Percentiles rank a stretch among this genome's conserved stretches.
These are phyloP conservation scores for Pythium vanterpoolii DNA, from an alignment of 352 stramenopile species.

Conservation along the genomic window DNA sequence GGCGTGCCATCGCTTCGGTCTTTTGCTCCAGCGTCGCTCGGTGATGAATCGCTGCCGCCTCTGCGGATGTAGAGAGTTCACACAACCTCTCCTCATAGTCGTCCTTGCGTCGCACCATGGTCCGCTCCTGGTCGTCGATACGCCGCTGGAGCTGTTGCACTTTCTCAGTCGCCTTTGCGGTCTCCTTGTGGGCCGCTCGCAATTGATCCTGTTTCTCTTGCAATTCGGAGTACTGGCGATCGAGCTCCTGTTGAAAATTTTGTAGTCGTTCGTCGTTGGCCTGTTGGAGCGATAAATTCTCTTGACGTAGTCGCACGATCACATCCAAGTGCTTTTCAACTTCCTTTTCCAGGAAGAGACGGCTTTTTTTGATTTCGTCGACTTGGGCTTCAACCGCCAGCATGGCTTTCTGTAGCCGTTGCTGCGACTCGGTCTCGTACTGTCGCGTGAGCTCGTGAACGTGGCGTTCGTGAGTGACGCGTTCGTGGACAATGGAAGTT, in stretches of 20 bases:
- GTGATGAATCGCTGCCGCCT: slow-evolving; percentile 30
- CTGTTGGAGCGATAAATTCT: slow-evolving; percentile 54
- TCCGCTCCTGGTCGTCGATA: slow-evolving; percentile 37
- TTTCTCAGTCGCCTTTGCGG: slow-evolving; percentile 42
- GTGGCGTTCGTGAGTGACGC: slow-evolving; percentile 52
- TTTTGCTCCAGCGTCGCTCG: slow-evolving; percentile 33
- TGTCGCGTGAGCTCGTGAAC: slow-evolving; percentile 49
- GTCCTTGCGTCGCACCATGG: slow-evolving; percentile 32
- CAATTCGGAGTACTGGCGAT: slow-evolving; percentile 40
- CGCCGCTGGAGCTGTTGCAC: slow-evolving; percentile 33
- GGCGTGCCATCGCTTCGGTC: slow-evolving; percentile 20
- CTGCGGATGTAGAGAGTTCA: slow-evolving; percentile 25
- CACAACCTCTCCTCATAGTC: slow-evolving; percentile 43
- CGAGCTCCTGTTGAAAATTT: slow-evolving; percentile 29
- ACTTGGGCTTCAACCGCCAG: slow-evolving; percentile 56
- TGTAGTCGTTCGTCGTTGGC: slow-evolving; percentile 32
- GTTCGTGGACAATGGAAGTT: slow-evolving; percentile 40
- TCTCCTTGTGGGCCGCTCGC: slow-evolving; percentile 30
- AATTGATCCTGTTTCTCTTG: slow-evolving; percentile 40
- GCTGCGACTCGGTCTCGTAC: slow-evolving; percentile 47
- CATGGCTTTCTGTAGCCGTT: slow-evolving; percentile 55
- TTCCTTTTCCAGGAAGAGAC: slow-evolving; percentile 55
- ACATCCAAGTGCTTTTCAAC: slow-evolving; percentile 59
- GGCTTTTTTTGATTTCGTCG: slow-evolving; percentile 57
- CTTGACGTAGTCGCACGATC: slow-evolving; percentile 50